Evolutionary conservation across 2,329 filamentous ascomycete species (phyloP).

Genomic region (Beauveria medogensis): DNA sequence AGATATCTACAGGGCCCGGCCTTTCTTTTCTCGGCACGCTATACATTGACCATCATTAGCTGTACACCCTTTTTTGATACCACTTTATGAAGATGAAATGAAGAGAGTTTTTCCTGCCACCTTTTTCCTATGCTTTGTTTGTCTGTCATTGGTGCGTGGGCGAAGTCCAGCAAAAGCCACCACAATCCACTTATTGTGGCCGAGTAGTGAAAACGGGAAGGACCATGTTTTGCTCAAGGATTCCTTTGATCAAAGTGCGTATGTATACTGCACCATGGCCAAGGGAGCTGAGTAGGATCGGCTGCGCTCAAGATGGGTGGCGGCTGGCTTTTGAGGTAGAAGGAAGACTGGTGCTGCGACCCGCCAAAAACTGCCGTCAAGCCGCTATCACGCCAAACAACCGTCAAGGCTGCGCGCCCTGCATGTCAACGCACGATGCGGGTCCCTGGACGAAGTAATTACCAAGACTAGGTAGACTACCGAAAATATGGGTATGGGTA

Average conservation of each 20-base stretch:
- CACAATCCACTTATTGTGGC: not conserved
- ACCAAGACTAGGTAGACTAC: too few species aligned
- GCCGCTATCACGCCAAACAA: not conserved
- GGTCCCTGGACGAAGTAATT: too few species aligned
- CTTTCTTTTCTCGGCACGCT: not conserved
- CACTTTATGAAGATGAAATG: slow-evolving; percentile 3
- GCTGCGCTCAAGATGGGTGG: not conserved
- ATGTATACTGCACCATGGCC: too few species aligned
- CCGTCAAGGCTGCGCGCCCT: slow-evolving; percentile 4
- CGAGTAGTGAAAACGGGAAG: not conserved
- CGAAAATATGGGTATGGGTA: too few species aligned
- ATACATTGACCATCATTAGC: slow-evolving; percentile 1
- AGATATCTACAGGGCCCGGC: not conserved
- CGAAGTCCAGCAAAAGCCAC: not conserved
- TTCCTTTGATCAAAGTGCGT: not conserved
- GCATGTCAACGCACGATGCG: not conserved
- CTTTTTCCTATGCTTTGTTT: not conserved
- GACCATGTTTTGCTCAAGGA: not conserved
- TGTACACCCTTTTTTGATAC: slow-evolving; percentile 6
- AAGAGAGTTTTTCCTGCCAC: not conserved
- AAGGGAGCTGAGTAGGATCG: too few species aligned
- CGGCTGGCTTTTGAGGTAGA: not conserved
- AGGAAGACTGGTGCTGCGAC: not conserved
- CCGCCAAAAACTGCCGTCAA: not conserved
- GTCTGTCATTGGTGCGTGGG: not conserved